A percentile compares a stretch with the other conserved stretches of the same genome.
Evolutionary conservation across 345 rosid species (phyloP).

Genomic region (Stellera chamaejasme): DNA sequence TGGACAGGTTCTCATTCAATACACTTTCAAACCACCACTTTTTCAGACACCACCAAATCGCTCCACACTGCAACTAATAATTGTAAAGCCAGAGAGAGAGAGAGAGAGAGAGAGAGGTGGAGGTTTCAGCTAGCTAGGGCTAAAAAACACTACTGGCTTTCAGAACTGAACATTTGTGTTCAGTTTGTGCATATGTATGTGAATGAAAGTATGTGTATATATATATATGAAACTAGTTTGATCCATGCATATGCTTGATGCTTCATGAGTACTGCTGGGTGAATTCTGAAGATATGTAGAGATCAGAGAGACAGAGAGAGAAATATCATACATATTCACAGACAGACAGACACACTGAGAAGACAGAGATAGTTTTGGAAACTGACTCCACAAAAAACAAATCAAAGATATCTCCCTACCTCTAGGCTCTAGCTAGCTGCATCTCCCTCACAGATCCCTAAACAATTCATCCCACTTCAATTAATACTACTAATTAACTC

Average conservation of each 20-base stretch:
- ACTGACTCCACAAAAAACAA: conserved; percentile 37
- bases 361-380: conserved; percentile 28
- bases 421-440: conserved; percentile 15
- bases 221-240: too few relatives aligned
- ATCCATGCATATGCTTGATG: too few relatives aligned
- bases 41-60: conserved; percentile 52
- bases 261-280: too few relatives aligned
- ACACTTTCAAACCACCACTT: conserved; percentile 45
- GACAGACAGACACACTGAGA: conserved; percentile 13
- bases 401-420: conserved; percentile 25
- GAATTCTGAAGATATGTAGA: too few relatives aligned
- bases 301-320: conserved; percentile 4
- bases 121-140: background rate
- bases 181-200: too few relatives aligned
- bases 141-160: background rate
- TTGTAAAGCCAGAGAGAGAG: conserved; percentile 15
- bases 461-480: too few relatives aligned
- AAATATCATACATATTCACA: background rate
- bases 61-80: conserved; percentile 40
- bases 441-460: conserved; percentile 40
- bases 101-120: conserved; percentile 1
- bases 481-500: too few relatives aligned
- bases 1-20: conserved; percentile 38
- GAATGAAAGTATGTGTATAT: too few relatives aligned
- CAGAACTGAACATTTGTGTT: too few relatives aligned